Base-by-base conservation (phyloP, 177 flowering plant species). In the Telopea speciosissima region DNA sequence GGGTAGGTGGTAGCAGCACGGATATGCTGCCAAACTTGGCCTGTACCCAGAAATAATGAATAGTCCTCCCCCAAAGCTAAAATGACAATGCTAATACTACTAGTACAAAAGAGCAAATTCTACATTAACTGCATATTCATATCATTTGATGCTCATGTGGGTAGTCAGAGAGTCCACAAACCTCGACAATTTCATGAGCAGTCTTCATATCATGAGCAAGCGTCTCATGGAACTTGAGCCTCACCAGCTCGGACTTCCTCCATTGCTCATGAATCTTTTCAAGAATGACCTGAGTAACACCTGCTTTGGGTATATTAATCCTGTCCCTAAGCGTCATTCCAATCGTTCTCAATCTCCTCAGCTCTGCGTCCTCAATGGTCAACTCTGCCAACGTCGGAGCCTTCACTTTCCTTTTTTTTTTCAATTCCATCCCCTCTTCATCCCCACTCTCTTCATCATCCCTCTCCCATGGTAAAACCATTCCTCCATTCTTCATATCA, bases 151-250 rank as follows among this genome's bases (percentile, higher is more conserved):
- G 58, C 24, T 66, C 33, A 62, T 9, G 0, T 25, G 31, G 52
- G 59, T 23, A n/a, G 62, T 60, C 10, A 54, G 7, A 8, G 67
- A 74, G 59, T 40, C 12, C 68, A 83, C 85, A 68, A 76, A 90
- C 98, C 98, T 96, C 98, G 26, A 93, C 98, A 70, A 96, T 82
- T 68, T 89, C 88, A 73, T 90, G 97, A 0, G 90, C 98, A 1
- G 87, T 88, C 83, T 79, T 96, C 99, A 96, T 96, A 79, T 93
- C 92, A 40, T 72, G 82, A 0, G 96, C 97, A 66, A 96, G 87
- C 1, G 79, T 79, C 77, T 96, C 98, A 72, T 96, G 99, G 75
- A 96, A 96, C 79, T 90, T 96, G 31, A 96, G 87, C 83, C 98
- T 84, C 44, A 91, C 98, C 66, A 96, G 68, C 81, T 96, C 99